Conservation (phyloP, 2,329 filamentous ascomycete genomes). For the Exophiala mesophila region DNA sequence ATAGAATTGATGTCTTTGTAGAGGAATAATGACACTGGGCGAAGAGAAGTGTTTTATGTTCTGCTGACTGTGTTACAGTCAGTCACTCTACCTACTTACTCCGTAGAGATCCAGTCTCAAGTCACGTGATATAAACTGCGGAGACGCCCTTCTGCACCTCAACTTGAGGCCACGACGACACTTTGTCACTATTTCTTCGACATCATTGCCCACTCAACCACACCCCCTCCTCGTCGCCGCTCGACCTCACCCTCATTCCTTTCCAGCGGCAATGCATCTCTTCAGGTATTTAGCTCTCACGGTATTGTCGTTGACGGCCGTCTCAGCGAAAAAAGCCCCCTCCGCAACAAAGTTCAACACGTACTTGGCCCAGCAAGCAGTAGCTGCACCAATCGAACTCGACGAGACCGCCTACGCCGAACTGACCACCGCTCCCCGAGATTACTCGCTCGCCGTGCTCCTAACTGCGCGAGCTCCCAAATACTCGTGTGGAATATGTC, state of each 20-base stretch:
- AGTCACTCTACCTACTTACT: no score
- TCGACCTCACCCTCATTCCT: constrained; percentile 12
- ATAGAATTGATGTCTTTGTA: no score
- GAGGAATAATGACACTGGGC: not conserved
- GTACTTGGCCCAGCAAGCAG: constrained; percentile 64
- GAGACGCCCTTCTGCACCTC: no score
- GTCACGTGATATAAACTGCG: no score
- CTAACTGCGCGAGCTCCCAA: constrained; percentile 79
- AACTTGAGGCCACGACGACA: constrained; percentile 5
- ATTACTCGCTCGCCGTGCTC: constrained; percentile 77
- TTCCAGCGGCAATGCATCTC: constrained; percentile 59
- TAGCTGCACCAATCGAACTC: constrained; percentile 67
- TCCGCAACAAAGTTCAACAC: constrained; percentile 62
- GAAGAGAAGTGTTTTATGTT: no score
- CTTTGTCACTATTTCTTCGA: no score
- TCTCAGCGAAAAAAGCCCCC: constrained; percentile 58
- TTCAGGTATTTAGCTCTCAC: constrained; percentile 59
- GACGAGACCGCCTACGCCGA: constrained; percentile 69
- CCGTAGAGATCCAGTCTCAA: no score
- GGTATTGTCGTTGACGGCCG: constrained; percentile 55
- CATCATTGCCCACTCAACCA: no score
- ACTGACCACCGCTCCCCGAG: constrained; percentile 69
- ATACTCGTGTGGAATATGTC: constrained; percentile 80
- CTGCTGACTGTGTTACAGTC: no score
- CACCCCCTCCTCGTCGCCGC: constrained; percentile 1